Percentiles rank a stretch among this genome's conserved stretches.
Conservation (phyloP, 2,329 filamentous ascomycete genomes). For the Podosphaera fusca region DNA sequence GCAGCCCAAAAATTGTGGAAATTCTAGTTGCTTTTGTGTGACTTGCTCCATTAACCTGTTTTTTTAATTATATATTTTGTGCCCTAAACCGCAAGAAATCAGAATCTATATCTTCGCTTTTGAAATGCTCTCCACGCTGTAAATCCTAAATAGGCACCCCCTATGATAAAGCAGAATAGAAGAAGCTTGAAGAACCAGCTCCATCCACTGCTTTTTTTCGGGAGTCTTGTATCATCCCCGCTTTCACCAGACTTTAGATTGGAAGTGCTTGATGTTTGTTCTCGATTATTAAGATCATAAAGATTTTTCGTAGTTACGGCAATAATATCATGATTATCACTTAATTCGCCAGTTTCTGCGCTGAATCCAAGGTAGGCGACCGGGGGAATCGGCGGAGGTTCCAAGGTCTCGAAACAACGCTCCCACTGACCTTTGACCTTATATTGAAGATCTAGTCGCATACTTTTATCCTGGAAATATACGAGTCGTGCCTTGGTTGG, state of each 20-base stretch:
- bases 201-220: constrained; percentile 25
- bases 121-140: constrained; percentile 47
- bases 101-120: constrained; percentile 15
- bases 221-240: constrained; percentile 7
- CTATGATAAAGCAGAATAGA: constrained; percentile 45
- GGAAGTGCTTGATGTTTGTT: constrained; percentile 36
- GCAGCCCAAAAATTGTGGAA: too few species aligned
- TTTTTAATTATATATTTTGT: too few species aligned
- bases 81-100: not conserved
- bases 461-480: constrained; percentile 87
- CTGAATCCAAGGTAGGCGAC: constrained; percentile 56
- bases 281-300: constrained; percentile 36
- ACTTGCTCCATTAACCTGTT: too few species aligned
- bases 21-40: too few species aligned
- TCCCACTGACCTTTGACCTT: constrained; percentile 76
- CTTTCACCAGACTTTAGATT: constrained; percentile 7
- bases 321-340: constrained; percentile 94
- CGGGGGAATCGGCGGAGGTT: constrained; percentile 54
- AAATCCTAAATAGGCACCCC: constrained; percentile 63
- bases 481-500: constrained; percentile 74
- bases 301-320: constrained; percentile 69
- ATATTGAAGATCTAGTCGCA: constrained; percentile 85
- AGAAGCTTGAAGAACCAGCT: constrained; percentile 68
- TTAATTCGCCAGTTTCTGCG: constrained; percentile 85
- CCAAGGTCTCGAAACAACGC: constrained; percentile 57